Percentiles rank a stretch among this genome's conserved stretches.
Conservation (phyloP, 2,329 filamentous ascomycete species). For the Phaeoacremonium minimum region DNA sequence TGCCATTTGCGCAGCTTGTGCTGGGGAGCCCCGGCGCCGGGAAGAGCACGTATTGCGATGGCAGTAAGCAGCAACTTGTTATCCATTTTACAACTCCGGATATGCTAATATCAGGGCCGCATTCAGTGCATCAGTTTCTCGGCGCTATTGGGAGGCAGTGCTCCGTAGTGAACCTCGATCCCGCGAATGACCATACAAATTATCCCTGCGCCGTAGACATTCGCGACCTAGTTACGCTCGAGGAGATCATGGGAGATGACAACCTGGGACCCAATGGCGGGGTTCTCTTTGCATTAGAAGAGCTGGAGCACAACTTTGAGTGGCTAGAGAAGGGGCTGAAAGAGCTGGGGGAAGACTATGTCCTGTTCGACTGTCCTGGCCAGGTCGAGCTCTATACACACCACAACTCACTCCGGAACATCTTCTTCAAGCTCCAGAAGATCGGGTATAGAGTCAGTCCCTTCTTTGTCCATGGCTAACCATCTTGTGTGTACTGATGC, state of each 20-base stretch:
- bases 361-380: constrained; percentile 93
- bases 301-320: constrained; percentile 88
- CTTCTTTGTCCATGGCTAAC: too few relatives aligned
- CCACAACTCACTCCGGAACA: constrained; percentile 84
- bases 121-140: constrained; percentile 89
- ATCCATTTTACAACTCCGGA: constrained; percentile 5
- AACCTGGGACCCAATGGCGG: constrained; percentile 88
- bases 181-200: constrained; percentile 87
- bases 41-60: constrained; percentile 98
- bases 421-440: constrained; percentile 88
- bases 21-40: constrained; percentile 93
- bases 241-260: constrained; percentile 93
- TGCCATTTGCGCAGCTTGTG: constrained; percentile 72
- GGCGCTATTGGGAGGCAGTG: constrained; percentile 91
- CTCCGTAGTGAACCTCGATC: constrained; percentile 93
- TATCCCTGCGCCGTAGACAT: constrained; percentile 92
- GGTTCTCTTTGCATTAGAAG: constrained; percentile 88
- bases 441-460: constrained; percentile 80
- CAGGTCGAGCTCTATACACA: constrained; percentile 98
- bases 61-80: constrained; percentile 59
- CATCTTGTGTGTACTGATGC: too few relatives aligned
- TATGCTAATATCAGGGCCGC: constrained; percentile 1
- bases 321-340: constrained; percentile 83
- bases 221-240: constrained; percentile 79
- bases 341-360: constrained; percentile 80